phyloP scores from a whole-genome alignment of 805 yeast species.

The Metschnikowia orientalis region DNA sequence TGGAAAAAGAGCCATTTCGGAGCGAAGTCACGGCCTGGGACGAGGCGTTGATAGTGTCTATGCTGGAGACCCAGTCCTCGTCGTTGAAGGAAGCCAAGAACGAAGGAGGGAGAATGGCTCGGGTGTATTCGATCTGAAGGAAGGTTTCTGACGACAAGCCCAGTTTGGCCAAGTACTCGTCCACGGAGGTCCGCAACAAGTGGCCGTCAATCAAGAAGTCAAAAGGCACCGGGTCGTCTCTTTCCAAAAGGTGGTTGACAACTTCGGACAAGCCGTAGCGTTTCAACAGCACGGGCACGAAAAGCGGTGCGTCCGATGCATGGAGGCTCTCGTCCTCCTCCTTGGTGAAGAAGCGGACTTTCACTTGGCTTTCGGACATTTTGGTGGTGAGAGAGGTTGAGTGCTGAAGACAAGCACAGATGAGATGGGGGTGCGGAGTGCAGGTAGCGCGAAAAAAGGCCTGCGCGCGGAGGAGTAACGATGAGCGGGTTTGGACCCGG shows the following conservation, averaged over 20 bases:
- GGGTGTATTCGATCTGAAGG: conserved; percentile 79
- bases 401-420: conserved; percentile 3
- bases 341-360: conserved; percentile 79
- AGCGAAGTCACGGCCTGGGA: conserved; percentile 20
- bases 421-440: conserved; percentile 7
- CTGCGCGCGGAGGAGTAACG: background rate
- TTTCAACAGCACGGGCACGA: conserved; percentile 80
- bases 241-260: conserved; percentile 79
- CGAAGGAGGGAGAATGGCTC: conserved; percentile 93
- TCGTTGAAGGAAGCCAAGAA: conserved; percentile 81
- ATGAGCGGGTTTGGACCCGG: background rate
- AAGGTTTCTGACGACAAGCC: conserved; percentile 82
- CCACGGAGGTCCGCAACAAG: conserved; percentile 69
- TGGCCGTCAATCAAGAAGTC: conserved; percentile 89
- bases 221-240: conserved; percentile 70
- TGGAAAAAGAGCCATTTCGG: conserved; percentile 23
- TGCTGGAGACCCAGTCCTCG: conserved; percentile 92
- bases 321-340: conserved; percentile 73
- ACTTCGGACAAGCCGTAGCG: conserved; percentile 93
- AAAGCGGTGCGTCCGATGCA: conserved; percentile 73
- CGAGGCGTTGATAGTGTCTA: conserved; percentile 46
- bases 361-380: conserved; percentile 54
- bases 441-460: conserved; percentile 4
- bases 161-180: conserved; percentile 68
- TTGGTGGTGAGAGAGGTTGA: background rate